Evolutionary conservation across 164 flowering plant genomes (phyloP).

Genomic region (Nymphaea colorata): DNA sequence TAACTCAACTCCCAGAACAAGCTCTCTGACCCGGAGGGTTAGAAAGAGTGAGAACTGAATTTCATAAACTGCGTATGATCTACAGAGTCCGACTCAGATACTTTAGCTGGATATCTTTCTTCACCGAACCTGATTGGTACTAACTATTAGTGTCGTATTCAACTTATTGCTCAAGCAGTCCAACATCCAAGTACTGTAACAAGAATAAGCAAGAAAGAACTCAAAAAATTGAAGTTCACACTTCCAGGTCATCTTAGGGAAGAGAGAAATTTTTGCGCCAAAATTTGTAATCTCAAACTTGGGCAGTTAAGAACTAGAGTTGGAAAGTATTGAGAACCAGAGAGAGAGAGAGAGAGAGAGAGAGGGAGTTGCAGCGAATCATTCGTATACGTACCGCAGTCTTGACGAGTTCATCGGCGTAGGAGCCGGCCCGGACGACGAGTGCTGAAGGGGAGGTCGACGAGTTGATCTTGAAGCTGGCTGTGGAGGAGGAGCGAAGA

Average conservation of each 20-base stretch:
- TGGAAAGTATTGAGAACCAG: neutral
- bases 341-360: neutral
- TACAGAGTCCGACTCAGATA: too few relatives aligned
- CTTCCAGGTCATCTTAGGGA: neutral
- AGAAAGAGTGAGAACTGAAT: too few relatives aligned
- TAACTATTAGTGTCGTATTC: too few relatives aligned
- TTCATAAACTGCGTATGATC: too few relatives aligned
- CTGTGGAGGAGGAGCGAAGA: conserved; percentile 42
- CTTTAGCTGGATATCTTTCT: too few relatives aligned
- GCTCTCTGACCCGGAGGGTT: too few relatives aligned
- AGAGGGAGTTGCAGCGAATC: neutral
- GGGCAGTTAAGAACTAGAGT: neutral
- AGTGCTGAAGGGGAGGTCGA: conserved; percentile 31
- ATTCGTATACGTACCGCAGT: conserved; percentile 57
- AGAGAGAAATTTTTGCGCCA: neutral
- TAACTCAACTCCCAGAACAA: too few relatives aligned
- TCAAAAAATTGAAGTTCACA: neutral
- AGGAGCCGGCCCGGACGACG: conserved; percentile 46
- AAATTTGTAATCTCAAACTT: neutral
- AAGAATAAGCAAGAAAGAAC: neutral
- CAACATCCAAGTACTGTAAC: neutral
- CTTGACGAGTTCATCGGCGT: conserved; percentile 85
- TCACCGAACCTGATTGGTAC: too few relatives aligned
- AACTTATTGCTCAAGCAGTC: too few relatives aligned
- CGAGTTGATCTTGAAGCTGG: conserved; percentile 26